These are phyloP conservation scores for Areca catechu DNA, from an alignment of 176 grass and related monocot species.

Conservation along the genomic window DNA sequence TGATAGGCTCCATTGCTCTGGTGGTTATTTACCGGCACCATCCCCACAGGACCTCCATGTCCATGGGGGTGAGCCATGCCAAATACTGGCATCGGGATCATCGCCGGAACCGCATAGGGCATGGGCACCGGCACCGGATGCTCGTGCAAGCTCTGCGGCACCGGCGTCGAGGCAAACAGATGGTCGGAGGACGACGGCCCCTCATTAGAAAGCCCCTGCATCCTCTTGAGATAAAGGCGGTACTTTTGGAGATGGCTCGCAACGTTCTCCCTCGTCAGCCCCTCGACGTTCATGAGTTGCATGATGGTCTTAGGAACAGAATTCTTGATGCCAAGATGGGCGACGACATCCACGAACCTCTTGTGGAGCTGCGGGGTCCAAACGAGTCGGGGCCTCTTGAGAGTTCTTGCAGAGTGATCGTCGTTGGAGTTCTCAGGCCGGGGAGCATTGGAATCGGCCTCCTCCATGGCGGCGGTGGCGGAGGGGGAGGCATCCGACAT, in stretches of 20 bases:
- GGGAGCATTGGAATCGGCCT: slow-evolving; percentile 27
- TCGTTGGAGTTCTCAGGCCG: slow-evolving; percentile 7
- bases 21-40: neutral
- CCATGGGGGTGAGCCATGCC: slow-evolving; percentile 21
- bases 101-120: slow-evolving; percentile 12
- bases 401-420: slow-evolving; percentile 14
- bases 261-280: slow-evolving; percentile 75
- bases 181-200: slow-evolving; percentile 35
- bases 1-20: neutral
- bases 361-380: slow-evolving; percentile 99
- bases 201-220: slow-evolving; percentile 56
- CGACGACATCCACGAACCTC: slow-evolving; percentile 89
- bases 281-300: slow-evolving; percentile 99
- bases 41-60: slow-evolving; percentile 3
- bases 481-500: neutral
- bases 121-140: slow-evolving; percentile 23
- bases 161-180: slow-evolving; percentile 50
- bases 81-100: slow-evolving; percentile 11
- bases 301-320: slow-evolving; percentile 92
- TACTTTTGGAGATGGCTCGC: slow-evolving; percentile 98
- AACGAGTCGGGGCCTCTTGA: slow-evolving; percentile 52
- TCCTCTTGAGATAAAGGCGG: slow-evolving; percentile 66
- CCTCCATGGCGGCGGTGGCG: slow-evolving; percentile 5
- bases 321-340: slow-evolving; percentile 84
- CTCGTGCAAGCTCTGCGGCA: slow-evolving; percentile 36